Base-by-base conservation (phyloP, 2,329 filamentous ascomycete species). In the Sporothrix curviconia region DNA sequence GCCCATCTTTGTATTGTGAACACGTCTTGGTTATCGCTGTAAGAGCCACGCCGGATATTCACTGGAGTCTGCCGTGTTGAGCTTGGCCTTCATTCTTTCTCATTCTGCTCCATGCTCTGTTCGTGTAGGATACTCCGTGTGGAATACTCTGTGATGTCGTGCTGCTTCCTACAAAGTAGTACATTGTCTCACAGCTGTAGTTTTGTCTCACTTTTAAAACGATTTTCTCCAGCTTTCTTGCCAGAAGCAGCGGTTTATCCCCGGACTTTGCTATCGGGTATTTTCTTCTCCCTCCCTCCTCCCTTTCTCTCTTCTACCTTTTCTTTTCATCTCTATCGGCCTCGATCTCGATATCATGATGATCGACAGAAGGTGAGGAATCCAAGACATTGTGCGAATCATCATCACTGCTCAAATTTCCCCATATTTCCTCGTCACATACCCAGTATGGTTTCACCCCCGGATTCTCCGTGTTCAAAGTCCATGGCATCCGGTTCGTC, bases 1-100 rank as follows among this genome's bases (percentile, higher is more conserved):
- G n/a, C n/a, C 46, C 11, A n/a, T 28, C 39, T 51, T 39, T 52
- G 34, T 40, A 24, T 12, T 53, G 50, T 53, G 50, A 43, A 53
- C 37, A 53, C 9, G 24, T n/a, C 37, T 53, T 53, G 50, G 25
- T 53, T 24, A 42, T 53, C 50, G 24, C 49, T n/a, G n/a, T n/a
- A 22, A 32, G 36, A 7, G 7, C n/a, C n/a, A n/a, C n/a, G n/a
- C n/a, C n/a, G n/a, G n/a, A 12, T 15, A 11, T 17, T 17, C 19
- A 9, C 40, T 36, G 52, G 39, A 9, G 22, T n/a, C 15, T 36
- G 15, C 14, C 15, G 7, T 54, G 25, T 43, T 46, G 30, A 22
- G n/a, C 37, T 24, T 37, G 42, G n/a, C 19, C 37, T 32, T 42
- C 28, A 7, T 25, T 46, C 25, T 14, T n/a, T 25, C 5, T 25